Evolutionary conservation across 768 basidiomycete genomes (phyloP).

Genomic region (Tubosaeta sp.): DNA sequence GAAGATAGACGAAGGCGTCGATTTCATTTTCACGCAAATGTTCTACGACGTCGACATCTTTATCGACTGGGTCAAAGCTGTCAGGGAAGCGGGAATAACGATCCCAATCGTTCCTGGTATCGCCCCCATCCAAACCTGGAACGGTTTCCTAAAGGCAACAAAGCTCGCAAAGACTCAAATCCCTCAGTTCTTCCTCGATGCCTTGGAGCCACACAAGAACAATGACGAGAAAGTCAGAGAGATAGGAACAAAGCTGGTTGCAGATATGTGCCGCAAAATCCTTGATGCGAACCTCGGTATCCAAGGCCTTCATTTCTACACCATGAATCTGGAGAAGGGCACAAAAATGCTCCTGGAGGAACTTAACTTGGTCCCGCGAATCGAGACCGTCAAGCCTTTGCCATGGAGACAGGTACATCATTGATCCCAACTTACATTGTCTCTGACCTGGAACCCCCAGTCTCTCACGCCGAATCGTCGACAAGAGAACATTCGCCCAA

Average conservation of each 20-base stretch:
- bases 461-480: slow-evolving; percentile 91
- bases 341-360: slow-evolving; percentile 95
- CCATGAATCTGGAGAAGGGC: slow-evolving; percentile 95
- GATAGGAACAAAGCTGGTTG: slow-evolving; percentile 91
- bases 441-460: slow-evolving; percentile 34
- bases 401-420: slow-evolving; percentile 88
- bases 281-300: slow-evolving; percentile 77
- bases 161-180: slow-evolving; percentile 74
- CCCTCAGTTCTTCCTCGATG: slow-evolving; percentile 70
- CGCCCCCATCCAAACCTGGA: slow-evolving; percentile 95
- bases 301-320: slow-evolving; percentile 91
- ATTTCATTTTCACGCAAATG: slow-evolving; percentile 98
- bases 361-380: slow-evolving; percentile 77
- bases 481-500: slow-evolving; percentile 90
- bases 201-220: slow-evolving; percentile 81
- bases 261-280: slow-evolving; percentile 89
- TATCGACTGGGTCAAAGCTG: slow-evolving; percentile 82
- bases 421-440: slow-evolving; percentile 1
- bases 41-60: slow-evolving; percentile 94
- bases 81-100: slow-evolving; percentile 81
- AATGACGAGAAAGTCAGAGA: slow-evolving; percentile 91
- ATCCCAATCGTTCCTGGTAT: slow-evolving; percentile 92
- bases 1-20: slow-evolving; percentile 85
- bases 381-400: slow-evolving; percentile 90
- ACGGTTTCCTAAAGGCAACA: slow-evolving; percentile 85